Evolutionary conservation across 257 asterid species (phyloP), one percentile per base, ranked within the genome.

Genomic region (Thymus mandschuricus): DNA sequence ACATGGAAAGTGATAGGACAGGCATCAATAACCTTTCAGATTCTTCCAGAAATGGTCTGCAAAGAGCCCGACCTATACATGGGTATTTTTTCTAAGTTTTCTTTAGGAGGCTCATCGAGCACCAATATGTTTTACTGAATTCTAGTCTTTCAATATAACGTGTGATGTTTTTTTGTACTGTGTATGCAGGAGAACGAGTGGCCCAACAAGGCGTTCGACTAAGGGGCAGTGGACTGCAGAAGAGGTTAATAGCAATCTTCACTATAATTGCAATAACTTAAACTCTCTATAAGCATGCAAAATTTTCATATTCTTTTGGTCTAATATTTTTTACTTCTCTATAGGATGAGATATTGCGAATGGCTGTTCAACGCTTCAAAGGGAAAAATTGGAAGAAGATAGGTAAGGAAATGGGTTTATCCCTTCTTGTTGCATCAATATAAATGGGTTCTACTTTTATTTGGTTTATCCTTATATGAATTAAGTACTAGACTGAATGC

Each of bases 311-410:
- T 9, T 11, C 10, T 8, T 34, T 8, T 51, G 61, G 12, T 57
- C 28, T 21, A 21, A 21, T 8, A 41, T 66, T 30, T 74, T 56
- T 46, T 13, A n/a, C 64, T 67, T 68, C 57, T 76, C 60, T 79
- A 57, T 92, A 95, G 99, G 99, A 94, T 72, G 97, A 94, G 70
- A 81, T 83, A 69, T 84, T 94, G 78, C 79, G 88, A 60, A 82
- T 80, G 79, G 97, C 97, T 79, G 99, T 94, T 66, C 92, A 91
- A 34, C 96, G 89, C 45, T 94, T 82, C 79, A 89, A 91, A 60
- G 99, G 97, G 31, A 94, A 94, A 73, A 94, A 91, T 81, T 94
- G 99, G 99, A 94, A 91, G 75, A 91, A 91, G 85, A 93, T 93
- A 83, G 98, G 98, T 67, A 71, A 71, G 67, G 41, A 64, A 83